Evolutionary conservation across 2,329 filamentous ascomycete species (phyloP).

Genomic region (Trichoderma atroviride): DNA sequence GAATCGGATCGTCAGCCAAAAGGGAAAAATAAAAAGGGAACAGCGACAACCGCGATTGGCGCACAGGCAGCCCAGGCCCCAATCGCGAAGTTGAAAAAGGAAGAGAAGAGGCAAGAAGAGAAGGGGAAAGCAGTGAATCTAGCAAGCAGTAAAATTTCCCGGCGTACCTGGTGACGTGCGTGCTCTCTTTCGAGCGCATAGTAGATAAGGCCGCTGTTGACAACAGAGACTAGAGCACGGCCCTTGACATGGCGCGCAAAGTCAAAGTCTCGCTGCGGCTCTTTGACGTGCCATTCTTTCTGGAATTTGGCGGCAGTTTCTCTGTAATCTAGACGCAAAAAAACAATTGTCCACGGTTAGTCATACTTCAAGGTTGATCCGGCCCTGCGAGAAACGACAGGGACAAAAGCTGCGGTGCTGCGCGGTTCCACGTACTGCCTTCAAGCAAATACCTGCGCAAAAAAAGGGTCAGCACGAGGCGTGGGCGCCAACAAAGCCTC

Average conservation of each 20-base stretch:
- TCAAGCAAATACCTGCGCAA: conserved; percentile 59
- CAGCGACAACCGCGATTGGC: conserved; percentile 24
- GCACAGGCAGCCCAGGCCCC: not conserved
- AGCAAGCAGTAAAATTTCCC: not conserved
- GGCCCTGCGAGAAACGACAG: not conserved
- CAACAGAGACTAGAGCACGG: conserved; percentile 63
- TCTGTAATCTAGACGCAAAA: conserved; percentile 58
- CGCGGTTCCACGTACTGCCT: conserved; percentile 57
- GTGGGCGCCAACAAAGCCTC: conserved; percentile 29
- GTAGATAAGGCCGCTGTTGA: conserved; percentile 67
- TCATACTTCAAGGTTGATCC: conserved; percentile 31
- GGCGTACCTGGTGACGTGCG: conserved; percentile 53
- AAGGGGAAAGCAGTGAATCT: not conserved
- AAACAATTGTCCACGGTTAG: conserved; percentile 32
- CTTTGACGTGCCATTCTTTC: conserved; percentile 67
- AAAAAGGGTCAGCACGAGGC: conserved; percentile 22
- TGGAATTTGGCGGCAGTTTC: conserved; percentile 69
- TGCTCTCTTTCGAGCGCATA: conserved; percentile 61
- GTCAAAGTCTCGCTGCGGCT: conserved; percentile 63
- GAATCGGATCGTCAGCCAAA: conserved; percentile 16
- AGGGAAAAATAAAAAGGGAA: not conserved
- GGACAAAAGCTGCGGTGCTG: conserved; percentile 8
- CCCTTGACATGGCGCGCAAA: conserved; percentile 68
- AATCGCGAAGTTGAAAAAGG: conserved; percentile 24
- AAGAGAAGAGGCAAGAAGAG: not conserved